Base-by-base conservation (phyloP, 2,329 filamentous ascomycete genomes). In the Xylaria sp. region DNA sequence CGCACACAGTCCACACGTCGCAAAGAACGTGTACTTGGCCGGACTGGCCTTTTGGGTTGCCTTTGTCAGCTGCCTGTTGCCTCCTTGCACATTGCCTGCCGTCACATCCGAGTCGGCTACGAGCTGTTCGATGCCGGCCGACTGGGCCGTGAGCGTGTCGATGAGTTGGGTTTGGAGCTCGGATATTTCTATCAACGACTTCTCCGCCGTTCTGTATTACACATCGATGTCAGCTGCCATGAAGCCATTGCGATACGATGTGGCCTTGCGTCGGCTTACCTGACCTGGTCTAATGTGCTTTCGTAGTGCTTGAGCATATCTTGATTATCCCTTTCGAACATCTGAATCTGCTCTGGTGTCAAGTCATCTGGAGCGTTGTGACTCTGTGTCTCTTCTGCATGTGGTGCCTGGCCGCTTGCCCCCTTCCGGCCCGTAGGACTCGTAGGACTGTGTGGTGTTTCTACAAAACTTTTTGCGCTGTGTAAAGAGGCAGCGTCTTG, bases 291-390 rank as follows among this genome's bases (percentile, higher is more conserved):
- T 79, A 98, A 84, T n/a, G 93, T 94, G 82, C 92, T 94, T 81
- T 98, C 94, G 80, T 97, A 97, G 81, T 97, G 93, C 80, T 92
- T 92, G 75, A 98, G 86, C 90, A 99, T 94, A 72, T 93, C 91
- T 80, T 94, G 91, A 78, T 98, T 98, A 78, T 97, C 94, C 81
- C 94, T 89, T 74, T 95, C 94, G 82, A 99, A 98, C 78, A 97
- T 88, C 80, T 98, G 95, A 62, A 96, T 84, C 81, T 98, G 95
- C 78, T 98, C 94, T 25, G 90, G 86, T 20, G 92, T 93, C 70
- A 98, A 83, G 71, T 90, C 88, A 51, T 89, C 81, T 60, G 71
- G 65, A 10, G 72, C 72, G 31, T 74, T 67, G 34, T 76, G 72
- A 34, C 73, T 51, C 13, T 73, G 70, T 28, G 69, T 34, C 31